phyloP scores from a whole-genome alignment of 257 asterid species.

The Jacaranda copaia region DNA sequence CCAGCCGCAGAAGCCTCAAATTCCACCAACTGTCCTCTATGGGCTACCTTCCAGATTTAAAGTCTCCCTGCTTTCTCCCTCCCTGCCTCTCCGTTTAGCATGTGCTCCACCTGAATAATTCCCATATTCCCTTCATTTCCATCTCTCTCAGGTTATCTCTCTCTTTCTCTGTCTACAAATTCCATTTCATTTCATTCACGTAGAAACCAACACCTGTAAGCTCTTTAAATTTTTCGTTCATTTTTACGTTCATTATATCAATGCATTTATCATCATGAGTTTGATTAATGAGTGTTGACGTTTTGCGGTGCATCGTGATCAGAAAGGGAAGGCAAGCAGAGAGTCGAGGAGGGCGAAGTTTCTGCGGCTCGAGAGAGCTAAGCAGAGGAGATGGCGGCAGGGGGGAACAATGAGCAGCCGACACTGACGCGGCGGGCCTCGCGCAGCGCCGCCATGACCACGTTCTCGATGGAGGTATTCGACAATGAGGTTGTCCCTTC shows the following conservation, averaged over 20 bases:
- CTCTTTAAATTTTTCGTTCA: neutral
- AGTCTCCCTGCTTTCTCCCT: conserved; percentile 33
- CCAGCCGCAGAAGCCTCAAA: conserved; percentile 29
- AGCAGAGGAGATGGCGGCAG: conserved; percentile 48
- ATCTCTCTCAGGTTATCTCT: conserved; percentile 6
- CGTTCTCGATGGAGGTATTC: conserved; percentile 90
- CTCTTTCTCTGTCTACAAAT: conserved; percentile 3
- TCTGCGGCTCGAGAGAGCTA: conserved; percentile 29
- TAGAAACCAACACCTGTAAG: neutral
- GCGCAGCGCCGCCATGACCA: conserved; percentile 86
- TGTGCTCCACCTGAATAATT: neutral
- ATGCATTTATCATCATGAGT: neutral
- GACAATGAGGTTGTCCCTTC: conserved; percentile 98
- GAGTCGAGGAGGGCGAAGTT: neutral
- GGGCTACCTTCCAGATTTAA: conserved; percentile 23
- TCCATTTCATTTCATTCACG: neutral
- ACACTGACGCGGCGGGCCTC: conserved; percentile 79
- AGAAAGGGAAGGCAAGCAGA: neutral
- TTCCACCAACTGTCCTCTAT: conserved; percentile 27
- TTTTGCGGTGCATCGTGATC: neutral
- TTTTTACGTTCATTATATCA: neutral
- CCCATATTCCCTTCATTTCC: neutral
- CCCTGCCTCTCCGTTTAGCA: conserved; percentile 1
- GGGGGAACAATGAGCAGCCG: conserved; percentile 52
- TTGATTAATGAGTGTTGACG: neutral